phyloP scores from a whole-genome alignment of 2,329 filamentous ascomycete species.

The Botrytis aclada region DNA sequence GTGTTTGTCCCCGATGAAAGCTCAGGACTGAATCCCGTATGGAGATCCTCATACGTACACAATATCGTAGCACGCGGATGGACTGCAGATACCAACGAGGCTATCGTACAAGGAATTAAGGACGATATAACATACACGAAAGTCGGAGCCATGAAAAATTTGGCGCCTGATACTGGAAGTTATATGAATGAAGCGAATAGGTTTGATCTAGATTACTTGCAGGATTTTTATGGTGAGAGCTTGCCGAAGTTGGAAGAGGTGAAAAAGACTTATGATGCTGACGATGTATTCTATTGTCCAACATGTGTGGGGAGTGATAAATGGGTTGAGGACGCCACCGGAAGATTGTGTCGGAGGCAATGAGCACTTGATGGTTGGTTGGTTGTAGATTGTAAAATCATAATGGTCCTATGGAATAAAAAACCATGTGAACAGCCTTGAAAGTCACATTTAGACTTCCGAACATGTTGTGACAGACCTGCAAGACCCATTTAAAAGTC shows the following conservation, averaged over 20 bases:
- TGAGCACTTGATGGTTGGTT: neutral
- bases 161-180: conserved; percentile 42
- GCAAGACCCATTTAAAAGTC: neutral
- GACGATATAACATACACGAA: conserved; percentile 23
- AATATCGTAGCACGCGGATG: conserved; percentile 24
- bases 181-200: conserved; percentile 46
- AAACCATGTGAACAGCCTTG: too few relatives aligned
- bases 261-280: conserved; percentile 40
- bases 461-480: neutral
- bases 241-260: conserved; percentile 36
- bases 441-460: neutral
- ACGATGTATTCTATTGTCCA: conserved; percentile 40
- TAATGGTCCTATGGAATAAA: neutral
- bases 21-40: conserved; percentile 36
- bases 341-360: conserved; percentile 14
- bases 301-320: conserved; percentile 42
- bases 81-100: neutral
- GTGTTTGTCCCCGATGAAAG: conserved; percentile 32
- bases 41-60: conserved; percentile 31
- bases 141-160: conserved; percentile 34
- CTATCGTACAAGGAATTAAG: neutral
- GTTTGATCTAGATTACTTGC: conserved; percentile 37
- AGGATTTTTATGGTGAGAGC: conserved; percentile 40
- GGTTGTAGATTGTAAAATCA: too few relatives aligned
- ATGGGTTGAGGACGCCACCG: conserved; percentile 25